Base-by-base conservation (phyloP, 1,139 yeast genomes). In the Diutina neorugosa region DNA sequence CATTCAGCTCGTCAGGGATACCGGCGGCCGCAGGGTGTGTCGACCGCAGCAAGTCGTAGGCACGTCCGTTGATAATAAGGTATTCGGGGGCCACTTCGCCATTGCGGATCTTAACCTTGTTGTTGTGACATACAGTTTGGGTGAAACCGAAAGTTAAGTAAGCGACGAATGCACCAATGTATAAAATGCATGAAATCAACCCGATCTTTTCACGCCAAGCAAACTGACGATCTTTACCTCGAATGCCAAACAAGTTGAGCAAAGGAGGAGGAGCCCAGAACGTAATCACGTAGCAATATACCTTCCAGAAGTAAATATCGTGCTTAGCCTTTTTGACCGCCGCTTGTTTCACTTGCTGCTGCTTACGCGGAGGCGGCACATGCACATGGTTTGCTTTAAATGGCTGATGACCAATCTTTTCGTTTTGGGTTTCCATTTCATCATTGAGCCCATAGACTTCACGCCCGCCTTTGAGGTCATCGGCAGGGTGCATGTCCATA, bases 171-270 rank as follows among this genome's bases (percentile, higher is more conserved):
- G 89, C 81, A 52, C 94, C 97, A 55, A 86, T 70, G 60, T 79
- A 80, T 34, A 85, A 60, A 61, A 93, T 89, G 57, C 90, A 76
- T 2, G 94, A 77, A 53, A 93, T 75, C 54, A 93, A 75, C 1
- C 88, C 98, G 50, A 91, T 85, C 65, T 93, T 93, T 65, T 93
- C 98, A 65, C 98, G 78, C 98, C 98, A 93, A 0, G 98, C 98
- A 73, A 82, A 81, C 65, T 89, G 97, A 58, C 96, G 80, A 52
- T 83, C 90, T 60, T 81, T 81, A 31, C 87, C 83, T 46, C 78
- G 78, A 77, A 91, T 78, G 4, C 98, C 98, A 67, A 81, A 86
- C 53, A 86, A 66, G 52, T 74, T 73, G 62, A 93, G 70, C 40
- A 91, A 58, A 0, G 91, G 84, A 2, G 85, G 78, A 0, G 97